Conservation (phyloP, 306 rosid genomes). For the Rosa chinensis region DNA sequence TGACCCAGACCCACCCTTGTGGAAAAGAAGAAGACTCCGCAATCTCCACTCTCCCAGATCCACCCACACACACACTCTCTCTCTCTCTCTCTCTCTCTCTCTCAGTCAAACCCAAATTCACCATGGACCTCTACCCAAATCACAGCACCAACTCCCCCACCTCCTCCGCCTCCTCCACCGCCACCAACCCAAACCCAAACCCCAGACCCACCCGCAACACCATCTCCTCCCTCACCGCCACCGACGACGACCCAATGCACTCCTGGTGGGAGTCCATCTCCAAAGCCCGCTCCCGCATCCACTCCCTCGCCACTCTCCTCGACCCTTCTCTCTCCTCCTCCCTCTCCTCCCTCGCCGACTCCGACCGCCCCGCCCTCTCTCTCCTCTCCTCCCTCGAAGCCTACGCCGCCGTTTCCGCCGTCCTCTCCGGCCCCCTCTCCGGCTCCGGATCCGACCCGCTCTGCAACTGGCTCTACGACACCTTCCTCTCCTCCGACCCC, state of each 20-base stretch:
- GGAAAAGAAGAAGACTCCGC: too few relatives aligned
- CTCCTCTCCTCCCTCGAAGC: slow-evolving; percentile 76
- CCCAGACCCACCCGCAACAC: neutral
- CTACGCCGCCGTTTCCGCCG: slow-evolving; percentile 51
- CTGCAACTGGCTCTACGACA: slow-evolving; percentile 97
- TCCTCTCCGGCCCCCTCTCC: slow-evolving; percentile 48
- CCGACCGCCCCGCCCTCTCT: slow-evolving; percentile 96
- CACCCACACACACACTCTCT: neutral
- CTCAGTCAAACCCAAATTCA: neutral
- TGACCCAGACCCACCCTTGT: neutral
- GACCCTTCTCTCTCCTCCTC: slow-evolving; percentile 20
- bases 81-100: neutral
- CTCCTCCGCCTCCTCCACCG: slow-evolving; percentile 32
- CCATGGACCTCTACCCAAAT: slow-evolving; percentile 52
- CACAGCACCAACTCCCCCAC: slow-evolving; percentile 38
- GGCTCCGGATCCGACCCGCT: slow-evolving; percentile 88
- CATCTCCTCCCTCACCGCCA: slow-evolving; percentile 7
- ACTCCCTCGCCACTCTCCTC: slow-evolving; percentile 67
- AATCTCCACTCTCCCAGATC: neutral
- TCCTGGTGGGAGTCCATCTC: slow-evolving; percentile 97
- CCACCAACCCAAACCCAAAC: slow-evolving; percentile 18
- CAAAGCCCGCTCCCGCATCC: slow-evolving; percentile 89
- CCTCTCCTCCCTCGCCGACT: slow-evolving; percentile 77
- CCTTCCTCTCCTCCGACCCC: slow-evolving; percentile 81
- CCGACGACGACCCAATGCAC: slow-evolving; percentile 68